Conservation (phyloP, 2,329 filamentous ascomycete genomes). For the Scedosporium boydii region DNA sequence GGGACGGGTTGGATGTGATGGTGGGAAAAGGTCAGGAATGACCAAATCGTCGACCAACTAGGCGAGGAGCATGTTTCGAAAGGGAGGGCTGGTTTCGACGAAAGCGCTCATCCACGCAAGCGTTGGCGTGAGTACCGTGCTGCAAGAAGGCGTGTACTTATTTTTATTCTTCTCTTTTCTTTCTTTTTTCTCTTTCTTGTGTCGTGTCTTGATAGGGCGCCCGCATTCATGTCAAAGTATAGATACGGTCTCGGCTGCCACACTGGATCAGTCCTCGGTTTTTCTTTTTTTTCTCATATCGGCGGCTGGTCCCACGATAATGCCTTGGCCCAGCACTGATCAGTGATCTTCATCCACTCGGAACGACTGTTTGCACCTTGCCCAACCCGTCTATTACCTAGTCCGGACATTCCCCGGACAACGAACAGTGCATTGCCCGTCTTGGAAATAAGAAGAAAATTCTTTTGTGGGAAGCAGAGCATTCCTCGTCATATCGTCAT, state of each 20-base stretch:
- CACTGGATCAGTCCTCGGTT: not conserved
- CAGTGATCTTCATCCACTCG: not conserved
- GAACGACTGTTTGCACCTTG: not conserved
- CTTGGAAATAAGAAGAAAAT: not conserved
- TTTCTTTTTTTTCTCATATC: not conserved
- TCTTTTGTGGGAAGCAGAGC: not conserved
- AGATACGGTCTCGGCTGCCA: not conserved
- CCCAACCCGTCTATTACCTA: not conserved
- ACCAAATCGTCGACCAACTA: not conserved
- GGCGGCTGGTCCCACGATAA: not conserved
- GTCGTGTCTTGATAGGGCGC: not conserved
- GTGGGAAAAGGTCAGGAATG: not conserved
- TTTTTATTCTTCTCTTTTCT: not conserved
- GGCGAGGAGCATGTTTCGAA: conserved; percentile 1
- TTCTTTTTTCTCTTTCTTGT: not conserved
- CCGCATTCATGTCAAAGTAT: not conserved
- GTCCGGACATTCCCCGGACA: conserved; percentile 1
- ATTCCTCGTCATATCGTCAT: not conserved
- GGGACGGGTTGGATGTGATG: not conserved
- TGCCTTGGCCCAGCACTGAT: not conserved
- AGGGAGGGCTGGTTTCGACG: conserved; percentile 1
- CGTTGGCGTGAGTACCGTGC: not conserved
- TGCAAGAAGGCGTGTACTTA: not conserved
- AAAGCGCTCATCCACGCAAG: not conserved
- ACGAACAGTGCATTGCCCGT: not conserved